Conservation (phyloP, 345 rosid genomes). For the Brassica carinata region DNA sequence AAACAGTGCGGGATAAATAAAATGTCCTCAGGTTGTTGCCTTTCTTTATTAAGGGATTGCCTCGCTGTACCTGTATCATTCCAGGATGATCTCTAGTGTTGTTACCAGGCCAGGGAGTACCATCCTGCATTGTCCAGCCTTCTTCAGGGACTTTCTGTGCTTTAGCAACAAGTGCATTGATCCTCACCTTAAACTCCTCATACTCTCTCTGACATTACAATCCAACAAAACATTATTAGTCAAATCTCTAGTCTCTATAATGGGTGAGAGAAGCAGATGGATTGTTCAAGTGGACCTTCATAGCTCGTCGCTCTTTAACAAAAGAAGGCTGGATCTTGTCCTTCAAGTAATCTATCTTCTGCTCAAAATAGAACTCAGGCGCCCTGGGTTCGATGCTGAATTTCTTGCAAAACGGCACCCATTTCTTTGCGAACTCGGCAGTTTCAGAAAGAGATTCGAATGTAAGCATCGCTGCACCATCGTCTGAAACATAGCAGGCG, state of each 20-base stretch:
- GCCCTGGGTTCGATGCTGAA: constrained; percentile 97
- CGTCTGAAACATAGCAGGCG: constrained; percentile 98
- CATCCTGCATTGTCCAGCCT: constrained; percentile 99
- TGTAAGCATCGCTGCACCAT: constrained; percentile 99
- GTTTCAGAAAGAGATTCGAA: constrained; percentile 99
- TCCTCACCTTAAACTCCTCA: constrained; percentile 98
- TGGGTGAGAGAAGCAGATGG: constrained; percentile 24
- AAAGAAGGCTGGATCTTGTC: constrained; percentile 98
- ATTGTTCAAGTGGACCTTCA: constrained; percentile 69
- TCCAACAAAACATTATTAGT: constrained; percentile 18
- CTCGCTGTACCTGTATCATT: constrained; percentile 78
- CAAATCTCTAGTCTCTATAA: constrained; percentile 16
- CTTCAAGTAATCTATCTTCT: constrained; percentile 96
- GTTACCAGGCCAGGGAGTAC: constrained; percentile 99
- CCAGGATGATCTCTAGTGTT: constrained; percentile 99
- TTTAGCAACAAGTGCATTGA: constrained; percentile 97
- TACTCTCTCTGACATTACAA: constrained; percentile 81
- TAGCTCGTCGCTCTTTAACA: constrained; percentile 96
- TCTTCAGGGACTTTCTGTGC: constrained; percentile 99
- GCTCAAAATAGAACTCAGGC: constrained; percentile 98
- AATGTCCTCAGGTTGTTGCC: background rate
- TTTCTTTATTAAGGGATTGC: background rate
- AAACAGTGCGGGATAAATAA: background rate
- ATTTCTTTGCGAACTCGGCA: constrained; percentile 97
- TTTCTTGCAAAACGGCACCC: constrained; percentile 99